Evolutionary conservation across 1,284 basidiomycete genomes (phyloP), one percentile per base, ranked within the genome.

Genomic region (Marasmius tenuissimus): DNA sequence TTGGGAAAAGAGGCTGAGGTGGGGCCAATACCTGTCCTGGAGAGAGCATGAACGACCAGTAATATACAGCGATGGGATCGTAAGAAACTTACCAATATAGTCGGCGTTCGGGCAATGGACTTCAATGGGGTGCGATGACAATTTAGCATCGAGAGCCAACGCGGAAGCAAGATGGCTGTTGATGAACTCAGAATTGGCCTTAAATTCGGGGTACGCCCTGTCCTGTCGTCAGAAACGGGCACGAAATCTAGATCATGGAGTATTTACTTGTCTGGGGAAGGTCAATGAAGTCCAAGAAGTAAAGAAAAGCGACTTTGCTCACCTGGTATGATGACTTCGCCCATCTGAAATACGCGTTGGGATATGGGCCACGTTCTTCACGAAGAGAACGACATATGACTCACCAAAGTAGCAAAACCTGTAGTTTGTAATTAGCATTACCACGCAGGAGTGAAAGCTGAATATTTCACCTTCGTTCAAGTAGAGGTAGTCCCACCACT

Each of bases 61-160:
- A 59, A 7, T 48, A 11, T 10, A 33, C 34, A 51, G 27, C 47
- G 49, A 18, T 18, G 14, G 35, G 37, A 40, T 66, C 59, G 8
- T 14, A 2, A 51, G 22, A n/a, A 34, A 40, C 61, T 49, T 5
- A 72, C 91, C 91, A 69, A 96, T 92, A 72, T 92, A 86, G 70
- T 92, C 90, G 12, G 93, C 91, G 72, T 96, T 92, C 0, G 93
- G 92, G 70, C 92, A 94, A 9, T 91, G 90, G 20, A 98, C 94
- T 76, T 99, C 95, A 70, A 99, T 94, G 1, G 96, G 93, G 75
- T 99, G 97, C 37, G 94, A 96, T 14, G 95, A 97, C 14, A 92
- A 80, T 74, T 96, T 94, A 10, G 93, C 87, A 71, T 99, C 97
- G 60, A 98, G 84, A 40, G 81, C 78, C 38, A 97, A 83, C 12